Percentiles rank a stretch among this genome's conserved stretches.
These are phyloP conservation scores for Trebouxia gelatinosa DNA, from an alignment of 163 green algal species.

Conservation along the genomic window DNA sequence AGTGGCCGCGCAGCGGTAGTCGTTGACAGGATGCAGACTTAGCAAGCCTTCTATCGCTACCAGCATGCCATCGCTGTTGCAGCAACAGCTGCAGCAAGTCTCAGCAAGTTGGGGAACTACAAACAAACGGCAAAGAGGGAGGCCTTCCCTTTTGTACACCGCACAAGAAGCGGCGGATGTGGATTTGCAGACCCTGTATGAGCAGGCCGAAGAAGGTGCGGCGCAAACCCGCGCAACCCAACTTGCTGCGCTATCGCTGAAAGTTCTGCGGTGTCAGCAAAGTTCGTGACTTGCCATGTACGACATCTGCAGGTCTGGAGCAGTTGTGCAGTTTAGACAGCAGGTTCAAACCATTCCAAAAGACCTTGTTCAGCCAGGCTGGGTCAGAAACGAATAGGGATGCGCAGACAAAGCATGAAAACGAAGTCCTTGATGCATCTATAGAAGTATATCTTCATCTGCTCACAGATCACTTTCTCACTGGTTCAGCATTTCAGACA, in stretches of 20 bases:
- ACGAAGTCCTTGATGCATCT: conserved; percentile 60
- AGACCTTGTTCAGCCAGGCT: conserved; percentile 72
- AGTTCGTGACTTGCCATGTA: neutral
- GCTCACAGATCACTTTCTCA: conserved; percentile 80
- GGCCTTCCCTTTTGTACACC: conserved; percentile 79
- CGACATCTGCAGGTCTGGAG: conserved; percentile 63
- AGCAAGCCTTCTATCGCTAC: no score
- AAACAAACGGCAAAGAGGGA: conserved; percentile 48
- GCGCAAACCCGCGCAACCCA: neutral
- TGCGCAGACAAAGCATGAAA: conserved; percentile 58
- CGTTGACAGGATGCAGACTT: no score
- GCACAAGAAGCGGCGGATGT: conserved; percentile 78
- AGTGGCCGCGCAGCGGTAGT: no score
- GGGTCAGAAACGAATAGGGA: conserved; percentile 48
- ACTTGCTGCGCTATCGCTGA: neutral
- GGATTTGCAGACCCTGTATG: conserved; percentile 71
- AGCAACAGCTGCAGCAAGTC: conserved; percentile 49
- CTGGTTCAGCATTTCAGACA: conserved; percentile 67
- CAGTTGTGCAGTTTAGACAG: conserved; percentile 70
- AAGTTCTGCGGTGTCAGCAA: neutral
- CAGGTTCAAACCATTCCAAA: conserved; percentile 63
- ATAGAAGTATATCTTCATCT: conserved; percentile 72
- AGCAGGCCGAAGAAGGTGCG: conserved; percentile 66
- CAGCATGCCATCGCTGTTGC: conserved; percentile 12
- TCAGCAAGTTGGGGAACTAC: conserved; percentile 29